Evolutionary conservation across 345 rosid species (phyloP).

Genomic region (Lumnitzera racemosa): DNA sequence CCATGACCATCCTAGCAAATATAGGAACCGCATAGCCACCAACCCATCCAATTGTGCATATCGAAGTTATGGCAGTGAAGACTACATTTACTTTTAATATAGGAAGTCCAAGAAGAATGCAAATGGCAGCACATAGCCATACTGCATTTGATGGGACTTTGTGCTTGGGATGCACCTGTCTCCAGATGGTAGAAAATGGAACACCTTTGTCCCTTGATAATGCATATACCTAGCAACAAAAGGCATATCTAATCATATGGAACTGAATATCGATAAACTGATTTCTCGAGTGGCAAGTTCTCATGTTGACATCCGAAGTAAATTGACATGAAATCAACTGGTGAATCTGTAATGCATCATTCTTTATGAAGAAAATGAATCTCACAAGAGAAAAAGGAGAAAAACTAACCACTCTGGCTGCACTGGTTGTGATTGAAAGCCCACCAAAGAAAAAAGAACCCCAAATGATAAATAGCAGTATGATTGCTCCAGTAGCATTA

Average conservation of each 20-base stretch:
- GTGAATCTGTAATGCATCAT: too few species aligned
- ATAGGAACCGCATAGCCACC: slow-evolving; percentile 57
- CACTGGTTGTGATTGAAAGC: slow-evolving; percentile 56
- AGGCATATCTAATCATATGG: too few species aligned
- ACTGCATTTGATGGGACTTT: slow-evolving; percentile 62
- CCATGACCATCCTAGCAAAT: slow-evolving; percentile 54
- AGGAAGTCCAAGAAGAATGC: slow-evolving; percentile 49
- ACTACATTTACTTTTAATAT: slow-evolving; percentile 44
- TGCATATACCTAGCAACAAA: slow-evolving; percentile 31
- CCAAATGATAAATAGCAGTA: slow-evolving; percentile 48
- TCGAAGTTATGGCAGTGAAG: slow-evolving; percentile 55
- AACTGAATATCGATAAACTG: too few species aligned
- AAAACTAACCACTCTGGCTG: slow-evolving; percentile 49
- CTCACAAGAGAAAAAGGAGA: background rate
- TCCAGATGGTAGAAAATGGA: slow-evolving; percentile 48
- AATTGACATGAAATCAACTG: too few species aligned
- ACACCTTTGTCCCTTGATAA: slow-evolving; percentile 51
- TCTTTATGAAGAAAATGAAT: background rate
- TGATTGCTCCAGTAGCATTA: slow-evolving; percentile 42
- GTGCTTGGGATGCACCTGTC: slow-evolving; percentile 45
- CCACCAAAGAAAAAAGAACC: slow-evolving; percentile 66
- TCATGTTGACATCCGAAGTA: too few species aligned
- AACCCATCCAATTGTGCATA: slow-evolving; percentile 62
- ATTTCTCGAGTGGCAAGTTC: too few species aligned
- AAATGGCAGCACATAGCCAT: slow-evolving; percentile 52